Conservation (phyloP, 2,329 filamentous ascomycete genomes). For the Rasamsonia emersonii region DNA sequence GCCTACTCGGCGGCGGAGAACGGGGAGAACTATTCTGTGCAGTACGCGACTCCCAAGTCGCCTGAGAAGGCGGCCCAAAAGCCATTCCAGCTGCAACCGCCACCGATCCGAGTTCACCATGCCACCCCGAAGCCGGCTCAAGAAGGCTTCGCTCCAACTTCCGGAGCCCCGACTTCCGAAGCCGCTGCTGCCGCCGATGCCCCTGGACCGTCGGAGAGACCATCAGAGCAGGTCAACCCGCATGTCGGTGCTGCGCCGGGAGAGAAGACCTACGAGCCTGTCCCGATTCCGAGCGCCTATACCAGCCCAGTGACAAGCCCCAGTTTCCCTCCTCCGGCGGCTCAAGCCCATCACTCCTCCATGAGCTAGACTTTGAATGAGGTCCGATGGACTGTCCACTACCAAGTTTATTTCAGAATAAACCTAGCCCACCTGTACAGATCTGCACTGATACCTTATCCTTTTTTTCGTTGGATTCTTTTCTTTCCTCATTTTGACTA, state of each 20-base stretch:
- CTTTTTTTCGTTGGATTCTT: too few species aligned
- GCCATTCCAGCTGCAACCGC: slow-evolving; percentile 79
- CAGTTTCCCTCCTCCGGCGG: slow-evolving; percentile 23
- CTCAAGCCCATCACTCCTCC: slow-evolving; percentile 9
- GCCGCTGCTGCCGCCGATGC: slow-evolving; percentile 26
- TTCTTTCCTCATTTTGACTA: too few species aligned
- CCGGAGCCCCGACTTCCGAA: slow-evolving; percentile 14
- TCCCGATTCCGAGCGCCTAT: slow-evolving; percentile 85
- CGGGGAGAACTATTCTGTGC: slow-evolving; percentile 38
- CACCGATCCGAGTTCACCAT: slow-evolving; percentile 67
- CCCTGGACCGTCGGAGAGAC: slow-evolving; percentile 19
- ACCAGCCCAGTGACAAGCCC: slow-evolving; percentile 40
- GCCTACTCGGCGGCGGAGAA: slow-evolving; percentile 44
- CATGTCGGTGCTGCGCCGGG: slow-evolving; percentile 65
- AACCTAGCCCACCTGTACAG: too few species aligned
- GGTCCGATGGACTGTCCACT: too few species aligned
- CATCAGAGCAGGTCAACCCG: slow-evolving; percentile 44
- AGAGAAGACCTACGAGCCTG: slow-evolving; percentile 74
- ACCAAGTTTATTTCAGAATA: too few species aligned
- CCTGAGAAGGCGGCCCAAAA: slow-evolving; percentile 44
- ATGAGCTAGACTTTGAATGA: neutral
- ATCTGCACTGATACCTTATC: too few species aligned
- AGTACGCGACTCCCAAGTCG: slow-evolving; percentile 55
- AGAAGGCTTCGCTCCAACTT: slow-evolving; percentile 48
- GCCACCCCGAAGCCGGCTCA: slow-evolving; percentile 64